Evolutionary conservation across 1,139 yeast species (phyloP).

Genomic region (Candida sojae): DNA sequence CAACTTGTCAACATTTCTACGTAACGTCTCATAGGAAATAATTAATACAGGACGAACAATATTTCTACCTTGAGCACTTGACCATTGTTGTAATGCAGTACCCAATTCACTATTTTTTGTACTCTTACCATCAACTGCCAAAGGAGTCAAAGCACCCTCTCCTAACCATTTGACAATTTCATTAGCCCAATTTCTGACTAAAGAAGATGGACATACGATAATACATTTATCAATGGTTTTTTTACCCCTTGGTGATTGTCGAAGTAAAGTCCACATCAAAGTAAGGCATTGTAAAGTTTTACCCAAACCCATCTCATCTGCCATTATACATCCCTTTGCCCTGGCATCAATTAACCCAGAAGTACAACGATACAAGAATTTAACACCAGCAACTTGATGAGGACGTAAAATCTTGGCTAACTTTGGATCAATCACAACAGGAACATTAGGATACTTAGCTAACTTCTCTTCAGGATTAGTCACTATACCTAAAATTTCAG

Average conservation of each 20-base stretch:
- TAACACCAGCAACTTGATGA: slow-evolving; percentile 95
- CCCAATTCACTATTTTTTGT: slow-evolving; percentile 70
- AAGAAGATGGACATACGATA: slow-evolving; percentile 93
- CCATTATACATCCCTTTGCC: slow-evolving; percentile 98
- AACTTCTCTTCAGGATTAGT: slow-evolving; percentile 49
- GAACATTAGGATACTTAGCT: slow-evolving; percentile 74
- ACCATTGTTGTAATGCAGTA: slow-evolving; percentile 79
- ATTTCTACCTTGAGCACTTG: slow-evolving; percentile 82
- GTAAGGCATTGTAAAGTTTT: slow-evolving; percentile 93
- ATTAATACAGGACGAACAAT: slow-evolving; percentile 92
- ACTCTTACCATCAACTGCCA: slow-evolving; percentile 89
- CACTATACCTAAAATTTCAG: slow-evolving; percentile 78
- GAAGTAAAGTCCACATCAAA: slow-evolving; percentile 88
- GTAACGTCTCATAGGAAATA: slow-evolving; percentile 91
- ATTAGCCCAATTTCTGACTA: slow-evolving; percentile 97
- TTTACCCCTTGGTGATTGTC: slow-evolving; percentile 88
- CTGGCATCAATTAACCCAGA: slow-evolving; percentile 83
- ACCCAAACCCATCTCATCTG: slow-evolving; percentile 99
- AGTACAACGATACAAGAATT: slow-evolving; percentile 85
- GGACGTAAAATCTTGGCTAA: slow-evolving; percentile 86
- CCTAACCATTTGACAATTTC: slow-evolving; percentile 97
- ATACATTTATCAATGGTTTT: slow-evolving; percentile 86
- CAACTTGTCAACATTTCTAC: slow-evolving; percentile 80
- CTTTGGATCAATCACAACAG: slow-evolving; percentile 94
- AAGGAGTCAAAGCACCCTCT: slow-evolving; percentile 80